phyloP scores from a whole-genome alignment of 2,329 filamentous ascomycete genomes.

The Botrytis aclada region DNA sequence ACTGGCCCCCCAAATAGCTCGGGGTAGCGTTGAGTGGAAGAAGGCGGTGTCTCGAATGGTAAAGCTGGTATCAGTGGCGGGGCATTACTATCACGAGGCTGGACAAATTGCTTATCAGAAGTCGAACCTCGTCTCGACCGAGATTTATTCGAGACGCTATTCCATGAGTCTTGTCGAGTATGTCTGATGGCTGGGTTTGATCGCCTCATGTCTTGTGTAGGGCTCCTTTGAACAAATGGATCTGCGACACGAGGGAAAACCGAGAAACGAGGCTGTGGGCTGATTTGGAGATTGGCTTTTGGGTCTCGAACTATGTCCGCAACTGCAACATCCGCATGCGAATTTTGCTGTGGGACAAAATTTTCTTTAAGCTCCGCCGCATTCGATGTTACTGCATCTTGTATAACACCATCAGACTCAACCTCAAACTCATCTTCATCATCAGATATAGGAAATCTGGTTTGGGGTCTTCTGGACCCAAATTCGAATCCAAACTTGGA shows the following conservation, averaged over 20 bases:
- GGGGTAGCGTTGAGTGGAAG: slow-evolving; percentile 50
- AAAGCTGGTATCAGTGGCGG: slow-evolving; percentile 18
- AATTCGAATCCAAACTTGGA: slow-evolving; percentile 53
- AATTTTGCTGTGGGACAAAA: neutral
- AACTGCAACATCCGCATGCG: neutral
- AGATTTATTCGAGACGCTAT: neutral
- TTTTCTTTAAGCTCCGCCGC: neutral
- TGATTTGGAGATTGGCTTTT: neutral
- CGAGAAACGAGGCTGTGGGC: neutral
- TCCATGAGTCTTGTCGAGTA: slow-evolving; percentile 2
- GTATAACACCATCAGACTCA: neutral
- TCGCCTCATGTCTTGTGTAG: neutral
- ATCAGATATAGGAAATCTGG: slow-evolving; percentile 31
- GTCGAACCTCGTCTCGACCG: slow-evolving; percentile 3
- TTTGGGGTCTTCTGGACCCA: slow-evolving; percentile 34
- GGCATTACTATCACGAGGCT: neutral
- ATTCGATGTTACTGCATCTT: neutral
- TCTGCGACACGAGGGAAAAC: slow-evolving; percentile 4
- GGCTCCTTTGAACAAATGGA: neutral
- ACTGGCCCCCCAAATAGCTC: slow-evolving; percentile 43
- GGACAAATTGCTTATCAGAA: neutral
- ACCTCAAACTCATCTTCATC: slow-evolving; percentile 25
- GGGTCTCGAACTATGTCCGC: neutral
- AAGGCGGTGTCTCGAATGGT: slow-evolving; percentile 46
- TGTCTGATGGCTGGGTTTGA: neutral